phyloP scores from a whole-genome alignment of 2,329 filamentous ascomycete genomes.

The Fusarium nematophilum region DNA sequence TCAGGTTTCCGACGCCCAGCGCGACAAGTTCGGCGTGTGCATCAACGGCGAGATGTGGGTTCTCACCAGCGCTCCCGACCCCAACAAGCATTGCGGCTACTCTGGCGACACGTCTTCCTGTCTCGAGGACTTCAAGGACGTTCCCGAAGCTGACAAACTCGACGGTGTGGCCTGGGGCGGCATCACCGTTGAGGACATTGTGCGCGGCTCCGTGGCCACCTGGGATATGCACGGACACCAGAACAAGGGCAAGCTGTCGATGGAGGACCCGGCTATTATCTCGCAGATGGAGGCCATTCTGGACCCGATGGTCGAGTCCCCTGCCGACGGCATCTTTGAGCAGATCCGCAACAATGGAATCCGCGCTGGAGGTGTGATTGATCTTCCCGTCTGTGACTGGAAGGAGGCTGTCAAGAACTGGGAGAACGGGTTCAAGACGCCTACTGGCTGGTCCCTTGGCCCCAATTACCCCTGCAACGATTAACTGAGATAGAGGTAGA shows the following conservation, averaged over 20 bases:
- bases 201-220: background rate
- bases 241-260: background rate
- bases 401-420: background rate
- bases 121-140: background rate
- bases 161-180: background rate
- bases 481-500: no score
- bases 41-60: background rate
- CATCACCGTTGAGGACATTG: background rate
- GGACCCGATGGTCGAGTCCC: background rate
- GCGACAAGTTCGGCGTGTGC: background rate
- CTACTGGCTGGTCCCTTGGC: background rate
- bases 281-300: background rate
- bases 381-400: background rate
- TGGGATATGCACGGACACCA: background rate
- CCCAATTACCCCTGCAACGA: no score
- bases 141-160: background rate
- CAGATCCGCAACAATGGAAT: background rate
- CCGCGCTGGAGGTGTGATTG: background rate
- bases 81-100: background rate
- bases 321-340: background rate
- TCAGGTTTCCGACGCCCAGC: background rate
- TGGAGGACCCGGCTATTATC: background rate
- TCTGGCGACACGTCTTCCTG: background rate
- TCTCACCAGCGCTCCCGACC: background rate
- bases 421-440: background rate